Conservation (phyloP, 1,139 yeast genomes). For the Lodderomyces parapsilosis region DNA sequence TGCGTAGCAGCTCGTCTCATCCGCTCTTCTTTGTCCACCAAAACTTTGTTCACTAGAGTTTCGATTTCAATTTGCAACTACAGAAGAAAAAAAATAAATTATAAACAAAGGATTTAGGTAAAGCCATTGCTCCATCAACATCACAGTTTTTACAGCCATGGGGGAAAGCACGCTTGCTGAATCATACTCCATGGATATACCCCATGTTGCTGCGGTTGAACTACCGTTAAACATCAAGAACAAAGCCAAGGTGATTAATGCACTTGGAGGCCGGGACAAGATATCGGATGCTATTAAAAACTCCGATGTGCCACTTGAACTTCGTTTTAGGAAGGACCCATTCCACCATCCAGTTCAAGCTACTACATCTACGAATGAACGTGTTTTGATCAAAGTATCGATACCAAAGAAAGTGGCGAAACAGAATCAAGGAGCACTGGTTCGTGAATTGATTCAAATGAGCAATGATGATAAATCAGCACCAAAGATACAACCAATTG, state of each 20-base stretch:
- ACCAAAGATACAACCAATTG: constrained; percentile 55
- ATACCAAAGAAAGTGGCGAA: constrained; percentile 58
- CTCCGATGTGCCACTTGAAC: constrained; percentile 32
- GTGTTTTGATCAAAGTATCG: constrained; percentile 65
- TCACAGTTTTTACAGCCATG: not conserved
- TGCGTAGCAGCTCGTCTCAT: too few relatives aligned
- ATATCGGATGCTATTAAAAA: constrained; percentile 26
- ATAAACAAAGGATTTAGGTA: not conserved
- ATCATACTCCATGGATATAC: constrained; percentile 60
- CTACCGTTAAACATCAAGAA: constrained; percentile 74
- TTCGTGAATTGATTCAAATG: constrained; percentile 49
- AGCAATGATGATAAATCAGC: constrained; percentile 16
- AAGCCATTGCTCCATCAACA: not conserved
- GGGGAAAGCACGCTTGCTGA: constrained; percentile 1
- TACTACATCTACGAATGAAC: constrained; percentile 54
- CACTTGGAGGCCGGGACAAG: constrained; percentile 74
- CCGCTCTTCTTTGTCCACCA: too few relatives aligned
- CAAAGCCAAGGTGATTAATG: constrained; percentile 57
- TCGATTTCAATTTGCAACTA: too few relatives aligned
- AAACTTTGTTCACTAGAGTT: too few relatives aligned
- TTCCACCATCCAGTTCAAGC: constrained; percentile 79
- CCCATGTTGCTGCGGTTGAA: constrained; percentile 76
- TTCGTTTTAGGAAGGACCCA: constrained; percentile 64
- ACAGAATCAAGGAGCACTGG: constrained; percentile 39
- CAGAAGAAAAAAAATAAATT: too few relatives aligned